Evolutionary conservation across 2,329 filamentous ascomycete genomes (phyloP).

Genomic region (Trichoderma citrinoviride): DNA sequence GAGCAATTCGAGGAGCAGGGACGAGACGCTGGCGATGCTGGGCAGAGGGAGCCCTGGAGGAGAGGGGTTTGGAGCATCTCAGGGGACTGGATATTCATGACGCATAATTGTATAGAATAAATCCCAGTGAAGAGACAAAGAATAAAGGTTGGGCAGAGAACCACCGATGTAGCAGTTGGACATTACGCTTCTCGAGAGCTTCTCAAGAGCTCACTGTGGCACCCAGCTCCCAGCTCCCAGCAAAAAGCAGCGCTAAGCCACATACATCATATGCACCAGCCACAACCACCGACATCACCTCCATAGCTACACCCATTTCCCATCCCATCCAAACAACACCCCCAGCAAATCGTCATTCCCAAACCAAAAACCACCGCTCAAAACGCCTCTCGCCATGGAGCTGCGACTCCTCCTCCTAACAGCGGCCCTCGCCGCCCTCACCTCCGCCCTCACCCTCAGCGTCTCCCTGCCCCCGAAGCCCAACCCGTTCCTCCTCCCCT

Average conservation of each 20-base stretch:
- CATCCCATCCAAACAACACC: background rate
- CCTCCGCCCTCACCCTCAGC: slow-evolving; percentile 38
- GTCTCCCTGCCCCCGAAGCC: slow-evolving; percentile 48
- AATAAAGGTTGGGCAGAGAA: too few species aligned
- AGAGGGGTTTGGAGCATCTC: background rate
- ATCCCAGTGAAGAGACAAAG: background rate
- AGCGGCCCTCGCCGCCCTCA: slow-evolving; percentile 35
- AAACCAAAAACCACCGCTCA: background rate
- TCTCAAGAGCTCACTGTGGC: background rate
- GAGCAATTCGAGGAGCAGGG: slow-evolving; percentile 18
- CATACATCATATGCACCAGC: background rate
- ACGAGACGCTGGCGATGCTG: slow-evolving; percentile 11
- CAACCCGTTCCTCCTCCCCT: slow-evolving; percentile 56
- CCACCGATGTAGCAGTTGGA: background rate
- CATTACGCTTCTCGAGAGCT: background rate
- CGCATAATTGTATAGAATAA: too few species aligned
- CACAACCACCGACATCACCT: background rate
- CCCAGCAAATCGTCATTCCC: background rate
- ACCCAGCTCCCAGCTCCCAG: background rate
- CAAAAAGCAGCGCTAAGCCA: background rate
- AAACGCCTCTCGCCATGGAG: slow-evolving; percentile 5
- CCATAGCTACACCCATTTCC: background rate
- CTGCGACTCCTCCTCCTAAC: background rate
- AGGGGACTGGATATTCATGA: background rate
- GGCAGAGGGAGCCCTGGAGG: slow-evolving; percentile 1